These are phyloP conservation scores for Metschnikowia matae DNA, from an alignment of 805 yeast species.

Conservation along the genomic window DNA sequence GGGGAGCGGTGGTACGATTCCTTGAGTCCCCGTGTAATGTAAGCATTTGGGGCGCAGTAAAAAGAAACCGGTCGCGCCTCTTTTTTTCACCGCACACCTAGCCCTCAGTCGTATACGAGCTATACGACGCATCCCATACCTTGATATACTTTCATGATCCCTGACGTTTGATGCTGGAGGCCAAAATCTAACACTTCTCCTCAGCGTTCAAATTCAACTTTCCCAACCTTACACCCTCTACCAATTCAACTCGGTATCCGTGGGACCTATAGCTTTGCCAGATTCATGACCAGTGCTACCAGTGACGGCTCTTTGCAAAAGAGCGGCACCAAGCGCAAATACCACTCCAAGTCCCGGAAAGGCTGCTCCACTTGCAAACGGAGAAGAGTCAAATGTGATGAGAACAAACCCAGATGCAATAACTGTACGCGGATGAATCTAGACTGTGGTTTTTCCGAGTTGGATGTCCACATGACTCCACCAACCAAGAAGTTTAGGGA, in stretches of 20 bases:
- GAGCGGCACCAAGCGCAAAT: conserved; percentile 56
- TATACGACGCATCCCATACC: conserved; percentile 5
- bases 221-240: neutral
- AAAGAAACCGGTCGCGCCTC: neutral
- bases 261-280: neutral
- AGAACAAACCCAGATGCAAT: conserved; percentile 69
- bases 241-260: conserved; percentile 6
- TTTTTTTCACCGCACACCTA: neutral
- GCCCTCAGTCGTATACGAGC: conserved; percentile 6
- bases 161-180: neutral
- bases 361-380: conserved; percentile 90
- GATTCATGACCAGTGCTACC: conserved; percentile 1
- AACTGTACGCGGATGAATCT: conserved; percentile 79
- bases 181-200: neutral
- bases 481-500: conserved; percentile 6
- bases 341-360: conserved; percentile 80
- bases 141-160: conserved; percentile 1
- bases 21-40: neutral
- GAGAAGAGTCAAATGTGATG: conserved; percentile 92
- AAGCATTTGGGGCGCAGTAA: neutral
- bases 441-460: conserved; percentile 57
- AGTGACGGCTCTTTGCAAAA: neutral
- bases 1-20: too few relatives aligned
- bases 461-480: conserved; percentile 15
- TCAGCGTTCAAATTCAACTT: conserved; percentile 3